Percentiles rank a stretch among this genome's conserved stretches.
Evolutionary conservation across 2,329 filamentous ascomycete species (phyloP).

Genomic region (Lachnellula subtilissima): DNA sequence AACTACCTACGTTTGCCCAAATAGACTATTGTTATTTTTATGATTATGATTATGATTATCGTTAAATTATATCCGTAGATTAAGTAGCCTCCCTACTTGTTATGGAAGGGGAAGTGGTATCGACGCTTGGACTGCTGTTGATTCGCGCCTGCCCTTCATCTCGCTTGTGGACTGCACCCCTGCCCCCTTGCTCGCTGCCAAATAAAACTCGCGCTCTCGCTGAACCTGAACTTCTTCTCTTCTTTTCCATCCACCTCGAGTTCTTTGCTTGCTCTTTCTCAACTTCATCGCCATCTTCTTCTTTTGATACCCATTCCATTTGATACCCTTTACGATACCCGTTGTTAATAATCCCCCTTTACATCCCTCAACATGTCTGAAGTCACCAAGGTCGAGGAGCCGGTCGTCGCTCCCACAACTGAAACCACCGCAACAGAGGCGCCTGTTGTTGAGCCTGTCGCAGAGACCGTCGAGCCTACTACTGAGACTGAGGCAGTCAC

Average conservation of each 20-base stretch:
- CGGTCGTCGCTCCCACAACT: slow-evolving; percentile 27
- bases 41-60: not conserved
- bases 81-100: not conserved
- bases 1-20: no score
- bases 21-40: no score
- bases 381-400: slow-evolving; percentile 60
- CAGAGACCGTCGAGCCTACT: slow-evolving; percentile 32
- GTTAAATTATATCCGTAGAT: not conserved
- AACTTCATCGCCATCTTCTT: not conserved
- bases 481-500: slow-evolving; percentile 34
- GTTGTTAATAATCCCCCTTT: slow-evolving; percentile 16
- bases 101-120: not conserved
- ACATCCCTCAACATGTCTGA: slow-evolving; percentile 48
- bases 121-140: not conserved
- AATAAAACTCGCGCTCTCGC: not conserved
- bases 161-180: not conserved
- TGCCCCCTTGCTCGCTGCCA: not conserved
- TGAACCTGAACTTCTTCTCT: not conserved
- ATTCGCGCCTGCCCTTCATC: not conserved
- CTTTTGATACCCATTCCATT: slow-evolving; percentile 11
- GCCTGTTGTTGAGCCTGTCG: slow-evolving; percentile 29
- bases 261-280: not conserved
- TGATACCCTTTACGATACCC: slow-evolving; percentile 16
- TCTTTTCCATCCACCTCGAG: not conserved
- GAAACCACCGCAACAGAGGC: slow-evolving; percentile 33